phyloP scores from a whole-genome alignment of 192 early-diverging fungal species.

The Gaertneriomyces sp. region DNA sequence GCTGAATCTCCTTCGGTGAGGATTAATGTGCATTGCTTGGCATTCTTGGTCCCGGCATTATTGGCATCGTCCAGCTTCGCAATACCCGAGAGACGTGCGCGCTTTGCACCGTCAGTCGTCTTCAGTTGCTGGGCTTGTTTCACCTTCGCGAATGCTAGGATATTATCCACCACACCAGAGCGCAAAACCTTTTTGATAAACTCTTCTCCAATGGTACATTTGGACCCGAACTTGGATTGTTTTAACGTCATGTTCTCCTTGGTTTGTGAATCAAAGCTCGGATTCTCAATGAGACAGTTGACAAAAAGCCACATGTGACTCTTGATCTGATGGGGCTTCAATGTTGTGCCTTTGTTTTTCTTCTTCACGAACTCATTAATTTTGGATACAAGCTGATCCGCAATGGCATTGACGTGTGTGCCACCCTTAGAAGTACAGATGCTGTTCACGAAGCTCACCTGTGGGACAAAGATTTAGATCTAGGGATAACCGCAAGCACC shows the following conservation, averaged over 20 bases:
- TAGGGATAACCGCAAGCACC: background rate
- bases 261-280: slow-evolving; percentile 96
- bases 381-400: slow-evolving; percentile 71
- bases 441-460: slow-evolving; percentile 91
- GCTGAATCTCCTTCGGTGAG: slow-evolving; percentile 93
- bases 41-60: slow-evolving; percentile 65
- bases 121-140: slow-evolving; percentile 48
- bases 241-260: slow-evolving; percentile 92
- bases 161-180: slow-evolving; percentile 79
- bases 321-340: slow-evolving; percentile 84
- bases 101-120: slow-evolving; percentile 69
- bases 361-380: slow-evolving; percentile 67
- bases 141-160: slow-evolving; percentile 59
- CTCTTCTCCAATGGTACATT: slow-evolving; percentile 66
- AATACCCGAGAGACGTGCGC: slow-evolving; percentile 54
- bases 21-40: slow-evolving; percentile 76
- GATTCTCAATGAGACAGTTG: slow-evolving; percentile 91
- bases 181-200: slow-evolving; percentile 77
- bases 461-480: background rate
- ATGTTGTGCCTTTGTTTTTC: slow-evolving; percentile 58
- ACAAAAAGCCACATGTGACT: slow-evolving; percentile 90
- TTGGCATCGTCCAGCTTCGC: slow-evolving; percentile 88
- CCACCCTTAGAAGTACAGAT: slow-evolving; percentile 95
- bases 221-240: slow-evolving; percentile 72
- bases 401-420: slow-evolving; percentile 77